These are phyloP conservation scores for Thalia dealbata DNA, from an alignment of 176 grass and related monocot species.

Conservation along the genomic window DNA sequence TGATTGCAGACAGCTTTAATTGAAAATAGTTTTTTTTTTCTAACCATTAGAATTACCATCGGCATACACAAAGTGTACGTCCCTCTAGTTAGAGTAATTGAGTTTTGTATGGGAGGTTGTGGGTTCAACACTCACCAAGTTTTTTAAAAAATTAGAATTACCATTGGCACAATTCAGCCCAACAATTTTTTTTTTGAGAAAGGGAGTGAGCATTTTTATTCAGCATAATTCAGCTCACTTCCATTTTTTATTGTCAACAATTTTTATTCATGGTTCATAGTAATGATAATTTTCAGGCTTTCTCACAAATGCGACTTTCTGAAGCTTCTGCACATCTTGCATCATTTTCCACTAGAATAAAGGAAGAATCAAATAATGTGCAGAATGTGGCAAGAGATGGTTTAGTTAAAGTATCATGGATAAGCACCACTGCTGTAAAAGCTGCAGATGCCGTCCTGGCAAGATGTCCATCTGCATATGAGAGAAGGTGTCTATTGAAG, in stretches of 20 bases:
- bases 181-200: conserved; percentile 30
- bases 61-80: too few species aligned
- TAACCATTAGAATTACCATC: neutral
- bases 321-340: conserved; percentile 79
- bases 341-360: conserved; percentile 69
- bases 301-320: conserved; percentile 88
- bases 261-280: conserved; percentile 24
- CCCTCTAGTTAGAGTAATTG: too few species aligned
- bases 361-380: conserved; percentile 51
- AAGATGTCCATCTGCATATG: conserved; percentile 79
- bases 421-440: conserved; percentile 71
- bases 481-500: conserved; percentile 68
- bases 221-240: too few species aligned
- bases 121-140: too few species aligned
- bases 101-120: too few species aligned
- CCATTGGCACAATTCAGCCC: neutral
- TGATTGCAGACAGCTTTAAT: neutral
- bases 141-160: neutral
- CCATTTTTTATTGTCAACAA: too few species aligned
- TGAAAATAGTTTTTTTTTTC: neutral
- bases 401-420: conserved; percentile 55
- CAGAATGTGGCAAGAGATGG: conserved; percentile 42
- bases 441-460: conserved; percentile 75
- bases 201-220: too few species aligned
- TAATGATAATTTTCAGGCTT: conserved; percentile 50